Evolutionary conservation across 2,329 filamentous ascomycete species (phyloP), one percentile per base, ranked within the genome.

Genomic region (Cephalotrichum gorgonifer): DNA sequence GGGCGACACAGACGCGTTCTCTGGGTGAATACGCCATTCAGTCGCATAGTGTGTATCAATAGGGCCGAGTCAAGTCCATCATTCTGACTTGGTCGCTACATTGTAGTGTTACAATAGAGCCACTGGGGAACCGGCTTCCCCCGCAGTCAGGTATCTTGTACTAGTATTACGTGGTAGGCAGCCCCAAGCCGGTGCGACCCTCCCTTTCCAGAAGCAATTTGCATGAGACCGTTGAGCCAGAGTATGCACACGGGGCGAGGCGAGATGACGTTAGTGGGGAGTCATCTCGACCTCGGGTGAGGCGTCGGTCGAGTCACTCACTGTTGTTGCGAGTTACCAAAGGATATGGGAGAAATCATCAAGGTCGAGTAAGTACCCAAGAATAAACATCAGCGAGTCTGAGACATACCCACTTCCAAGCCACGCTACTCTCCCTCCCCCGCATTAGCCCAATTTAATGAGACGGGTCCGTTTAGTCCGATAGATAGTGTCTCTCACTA

Each of bases 141-240:
- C 15, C 35, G 22, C 35, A 39, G 35, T n/a, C n/a, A n/a, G n/a
- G n/a, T n/a, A n/a, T n/a, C n/a, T n/a, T n/a, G n/a, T 20, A 39
- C 6, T n/a, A 39, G n/a, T 20, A 22, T 17, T 20, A n/a, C 35
- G 30, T 20, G 35, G 35, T 11, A 11, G 17, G 35, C 35, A 22
- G 35, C 35, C n/a, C n/a, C 8, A 38, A 12, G 6, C 6, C 35
- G 17, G 35, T 39, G 35, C 35, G n/a, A 39, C 35, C 35, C 45
- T 47, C 41, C 31, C 27, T 41, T 47, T 47, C 45, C 27, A 47
- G 45, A 47, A 47, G 45, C 45, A 47, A 47, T 47, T 28, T 39
- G 35, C 2, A 39, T 27, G 27, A 41, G 27, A 28, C 45, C 45
- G 45, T 33, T 33, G 20, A 33, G 15, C n/a, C 30, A 35, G 28